phyloP scores from a whole-genome alignment of 345 rosid genomes.

The Populus nigra region DNA sequence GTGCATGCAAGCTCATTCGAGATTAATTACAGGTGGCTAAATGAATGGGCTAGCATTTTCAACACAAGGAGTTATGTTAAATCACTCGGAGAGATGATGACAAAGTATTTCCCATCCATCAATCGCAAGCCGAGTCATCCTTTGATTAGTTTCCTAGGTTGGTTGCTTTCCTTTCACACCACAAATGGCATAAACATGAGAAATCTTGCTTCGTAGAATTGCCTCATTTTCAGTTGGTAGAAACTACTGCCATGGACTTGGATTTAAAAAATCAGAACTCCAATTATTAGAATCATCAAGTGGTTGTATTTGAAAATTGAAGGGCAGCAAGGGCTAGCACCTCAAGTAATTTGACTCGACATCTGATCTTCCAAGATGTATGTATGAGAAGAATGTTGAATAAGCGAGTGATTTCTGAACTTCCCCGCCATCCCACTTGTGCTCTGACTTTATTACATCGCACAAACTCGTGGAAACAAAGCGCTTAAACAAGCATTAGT shows the following conservation, averaged over 20 bases:
- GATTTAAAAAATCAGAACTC: neutral
- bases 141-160: conserved; percentile 2
- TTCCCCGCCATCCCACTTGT: neutral
- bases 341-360: neutral
- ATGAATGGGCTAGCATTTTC: neutral
- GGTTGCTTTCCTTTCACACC: conserved; percentile 18
- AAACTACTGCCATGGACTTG: neutral
- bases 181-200: neutral
- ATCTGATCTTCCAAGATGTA: neutral
- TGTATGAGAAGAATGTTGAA: neutral
- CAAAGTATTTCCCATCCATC: neutral
- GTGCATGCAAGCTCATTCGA: too few relatives aligned
- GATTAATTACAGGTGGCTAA: neutral
- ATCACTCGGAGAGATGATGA: conserved; percentile 7
- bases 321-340: neutral
- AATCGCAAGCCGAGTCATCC: neutral
- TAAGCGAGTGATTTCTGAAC: conserved; percentile 6
- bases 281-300: neutral
- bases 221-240: conserved; percentile 12
- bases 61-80: neutral
- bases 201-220: conserved; percentile 24
- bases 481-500: neutral
- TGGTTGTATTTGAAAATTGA: neutral
- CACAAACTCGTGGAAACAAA: neutral
- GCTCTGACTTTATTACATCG: neutral